Conservation (phyloP, 768 basidiomycete species). For the Termitomyces heimii region DNA sequence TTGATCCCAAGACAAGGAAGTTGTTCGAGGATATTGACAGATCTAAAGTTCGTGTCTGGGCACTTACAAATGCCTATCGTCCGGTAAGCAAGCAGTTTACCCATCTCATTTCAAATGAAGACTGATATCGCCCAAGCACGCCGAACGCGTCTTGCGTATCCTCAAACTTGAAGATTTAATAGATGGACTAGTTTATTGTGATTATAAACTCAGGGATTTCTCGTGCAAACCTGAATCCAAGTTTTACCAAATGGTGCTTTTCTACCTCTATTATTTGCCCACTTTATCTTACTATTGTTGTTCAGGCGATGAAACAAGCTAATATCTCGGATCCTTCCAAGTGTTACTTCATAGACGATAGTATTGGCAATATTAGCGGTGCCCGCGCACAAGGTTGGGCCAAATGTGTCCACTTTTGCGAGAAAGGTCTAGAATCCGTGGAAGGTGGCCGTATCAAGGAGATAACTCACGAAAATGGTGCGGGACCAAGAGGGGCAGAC, state of each 20-base stretch:
- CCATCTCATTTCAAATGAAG: neutral
- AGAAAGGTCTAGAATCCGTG: slow-evolving; percentile 53
- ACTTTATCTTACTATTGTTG: neutral
- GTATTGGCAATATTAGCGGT: slow-evolving; percentile 57
- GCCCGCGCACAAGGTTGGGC: slow-evolving; percentile 67
- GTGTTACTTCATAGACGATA: slow-evolving; percentile 81
- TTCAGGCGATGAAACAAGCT: slow-evolving; percentile 62
- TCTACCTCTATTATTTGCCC: neutral
- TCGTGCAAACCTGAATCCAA: slow-evolving; percentile 77
- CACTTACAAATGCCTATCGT: slow-evolving; percentile 78
- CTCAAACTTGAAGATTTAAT: slow-evolving; percentile 67
- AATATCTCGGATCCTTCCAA: slow-evolving; percentile 57
- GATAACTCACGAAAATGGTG: slow-evolving; percentile 33
- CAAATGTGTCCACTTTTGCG: slow-evolving; percentile 71
- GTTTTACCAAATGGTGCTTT: slow-evolving; percentile 59
- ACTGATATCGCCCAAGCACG: slow-evolving; percentile 49
- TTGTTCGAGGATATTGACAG: slow-evolving; percentile 78
- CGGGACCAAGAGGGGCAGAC: slow-evolving; percentile 28
- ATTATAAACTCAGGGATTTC: slow-evolving; percentile 64
- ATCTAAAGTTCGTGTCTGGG: slow-evolving; percentile 76
- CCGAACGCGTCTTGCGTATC: slow-evolving; percentile 71
- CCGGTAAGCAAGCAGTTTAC: slow-evolving; percentile 36
- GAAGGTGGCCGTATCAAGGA: slow-evolving; percentile 57
- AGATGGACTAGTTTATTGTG: slow-evolving; percentile 73
- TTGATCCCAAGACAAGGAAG: slow-evolving; percentile 53